Evolutionary conservation across 129 eudicot species (phyloP).

Genomic region (Flaveria brownii): DNA sequence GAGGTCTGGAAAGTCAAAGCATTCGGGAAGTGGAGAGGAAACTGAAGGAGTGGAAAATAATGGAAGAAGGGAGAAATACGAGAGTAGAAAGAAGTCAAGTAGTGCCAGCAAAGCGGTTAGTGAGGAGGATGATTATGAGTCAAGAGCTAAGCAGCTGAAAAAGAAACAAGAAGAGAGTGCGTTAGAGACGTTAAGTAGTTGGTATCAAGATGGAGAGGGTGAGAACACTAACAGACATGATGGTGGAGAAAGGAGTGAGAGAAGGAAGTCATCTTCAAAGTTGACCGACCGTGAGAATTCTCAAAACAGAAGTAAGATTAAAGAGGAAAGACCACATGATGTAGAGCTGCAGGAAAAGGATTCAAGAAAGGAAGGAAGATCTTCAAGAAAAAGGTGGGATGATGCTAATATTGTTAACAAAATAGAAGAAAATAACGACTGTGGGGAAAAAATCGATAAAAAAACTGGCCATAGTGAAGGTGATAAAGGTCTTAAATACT

Average conservation of each 20-base stretch:
- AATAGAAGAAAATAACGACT: constrained; percentile 44
- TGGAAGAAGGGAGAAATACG: constrained; percentile 63
- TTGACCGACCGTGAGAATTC: constrained; percentile 46
- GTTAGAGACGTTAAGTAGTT: constrained; percentile 69
- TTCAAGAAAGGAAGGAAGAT: constrained; percentile 40
- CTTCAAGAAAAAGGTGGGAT: constrained; percentile 73
- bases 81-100: constrained; percentile 64
- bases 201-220: constrained; percentile 86
- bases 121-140: constrained; percentile 76
- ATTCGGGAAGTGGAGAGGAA: constrained; percentile 58
- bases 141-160: constrained; percentile 55
- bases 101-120: constrained; percentile 58
- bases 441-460: constrained; percentile 38
- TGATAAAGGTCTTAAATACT: constrained; percentile 50
- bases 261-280: constrained; percentile 53
- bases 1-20: constrained; percentile 63
- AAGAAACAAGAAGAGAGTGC: constrained; percentile 77
- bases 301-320: constrained; percentile 44
- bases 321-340: constrained; percentile 52
- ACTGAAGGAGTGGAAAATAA: constrained; percentile 56
- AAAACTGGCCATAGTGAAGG: constrained; percentile 21
- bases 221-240: constrained; percentile 57
- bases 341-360: constrained; percentile 52
- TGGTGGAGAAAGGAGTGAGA: constrained; percentile 58
- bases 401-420: constrained; percentile 42